A percentile compares a stretch with the other conserved stretches of the same genome.
phyloP scores from a whole-genome alignment of 768 basidiomycete genomes.

The Erythrobasidium yunnanense region DNA sequence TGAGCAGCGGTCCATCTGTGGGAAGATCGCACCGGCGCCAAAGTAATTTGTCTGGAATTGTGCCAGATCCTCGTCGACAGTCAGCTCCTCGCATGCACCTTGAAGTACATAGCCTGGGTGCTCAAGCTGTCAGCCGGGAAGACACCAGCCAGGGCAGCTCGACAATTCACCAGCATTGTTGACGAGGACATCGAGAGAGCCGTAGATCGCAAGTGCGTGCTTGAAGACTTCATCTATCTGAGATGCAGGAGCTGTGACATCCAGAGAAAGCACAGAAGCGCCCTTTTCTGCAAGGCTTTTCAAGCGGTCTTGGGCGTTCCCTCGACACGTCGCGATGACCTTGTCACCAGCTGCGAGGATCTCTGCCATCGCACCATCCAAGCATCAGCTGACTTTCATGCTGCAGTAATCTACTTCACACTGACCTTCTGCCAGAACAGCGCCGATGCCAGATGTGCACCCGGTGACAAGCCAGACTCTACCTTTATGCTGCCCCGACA shows the following conservation, averaged over 20 bases:
- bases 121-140: neutral
- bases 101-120: conserved; percentile 6
- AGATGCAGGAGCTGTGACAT: neutral
- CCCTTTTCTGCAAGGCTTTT: neutral
- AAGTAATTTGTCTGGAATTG: conserved; percentile 6
- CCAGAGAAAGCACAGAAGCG: conserved; percentile 1
- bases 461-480: conserved; percentile 14
- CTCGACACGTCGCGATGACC: neutral
- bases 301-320: neutral
- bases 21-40: neutral
- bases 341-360: neutral
- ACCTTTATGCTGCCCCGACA: neutral
- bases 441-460: conserved; percentile 7
- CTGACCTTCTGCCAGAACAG: neutral
- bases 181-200: conserved; percentile 2
- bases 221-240: neutral
- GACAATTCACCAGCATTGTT: neutral
- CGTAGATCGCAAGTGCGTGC: neutral
- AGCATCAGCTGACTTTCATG: neutral
- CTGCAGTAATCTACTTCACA: neutral
- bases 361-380: neutral
- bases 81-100: neutral
- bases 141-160: neutral
- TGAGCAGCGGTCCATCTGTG: neutral
- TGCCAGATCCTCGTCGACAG: neutral